These are phyloP conservation scores for Flaveria bidentis DNA, from an alignment of 129 eudicot species.

Conservation along the genomic window DNA sequence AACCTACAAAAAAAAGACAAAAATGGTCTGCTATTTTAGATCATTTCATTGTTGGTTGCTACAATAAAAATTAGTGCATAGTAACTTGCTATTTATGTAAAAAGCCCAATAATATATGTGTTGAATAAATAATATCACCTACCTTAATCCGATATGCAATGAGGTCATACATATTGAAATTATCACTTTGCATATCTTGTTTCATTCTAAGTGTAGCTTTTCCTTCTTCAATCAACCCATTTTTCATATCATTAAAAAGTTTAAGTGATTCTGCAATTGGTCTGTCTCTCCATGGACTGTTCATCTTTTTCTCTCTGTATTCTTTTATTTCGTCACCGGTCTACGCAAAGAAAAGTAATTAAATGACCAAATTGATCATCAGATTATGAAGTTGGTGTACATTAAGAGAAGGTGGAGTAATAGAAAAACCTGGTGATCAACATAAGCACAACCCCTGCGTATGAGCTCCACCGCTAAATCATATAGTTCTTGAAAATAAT, in stretches of 20 bases:
- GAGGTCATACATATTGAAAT: constrained; percentile 92
- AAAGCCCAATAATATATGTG: background rate
- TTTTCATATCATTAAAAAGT: constrained; percentile 83
- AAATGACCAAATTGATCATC: background rate
- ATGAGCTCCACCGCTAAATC: constrained; percentile 93
- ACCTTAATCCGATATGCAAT: constrained; percentile 98
- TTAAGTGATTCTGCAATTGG: constrained; percentile 71
- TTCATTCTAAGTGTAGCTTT: constrained; percentile 94
- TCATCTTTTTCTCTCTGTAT: constrained; percentile 82
- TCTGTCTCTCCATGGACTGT: constrained; percentile 98
- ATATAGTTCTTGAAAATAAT: constrained; percentile 85
- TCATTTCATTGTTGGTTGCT: background rate
- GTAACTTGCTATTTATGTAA: background rate
- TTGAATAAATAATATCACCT: constrained; percentile 20
- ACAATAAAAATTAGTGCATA: background rate
- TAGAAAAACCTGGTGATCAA: constrained; percentile 85
- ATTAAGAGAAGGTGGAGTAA: background rate
- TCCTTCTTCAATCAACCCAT: constrained; percentile 87
- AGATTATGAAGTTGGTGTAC: background rate
- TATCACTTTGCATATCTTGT: constrained; percentile 96
- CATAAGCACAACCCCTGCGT: constrained; percentile 85
- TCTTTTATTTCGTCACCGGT: constrained; percentile 86
- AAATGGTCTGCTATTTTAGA: background rate
- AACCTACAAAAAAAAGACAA: too few species aligned
- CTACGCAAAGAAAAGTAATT: constrained; percentile 35